Evolutionary conservation across 306 rosid species (phyloP).

Genomic region (Rosa multiflora): DNA sequence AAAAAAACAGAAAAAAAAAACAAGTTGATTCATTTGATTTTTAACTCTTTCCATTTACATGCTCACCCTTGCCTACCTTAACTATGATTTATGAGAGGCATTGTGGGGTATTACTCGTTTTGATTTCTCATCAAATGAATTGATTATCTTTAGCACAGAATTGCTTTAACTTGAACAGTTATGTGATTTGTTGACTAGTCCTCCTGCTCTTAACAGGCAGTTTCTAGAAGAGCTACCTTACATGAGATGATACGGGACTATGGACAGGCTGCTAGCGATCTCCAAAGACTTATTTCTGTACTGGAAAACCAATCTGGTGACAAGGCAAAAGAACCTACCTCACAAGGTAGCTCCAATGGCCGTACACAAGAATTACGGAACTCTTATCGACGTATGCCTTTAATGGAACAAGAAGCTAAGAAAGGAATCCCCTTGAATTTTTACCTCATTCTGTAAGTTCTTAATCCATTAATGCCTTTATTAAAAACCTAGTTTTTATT

Average conservation of each 20-base stretch:
- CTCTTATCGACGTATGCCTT: conserved; percentile 50
- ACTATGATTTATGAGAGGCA: neutral
- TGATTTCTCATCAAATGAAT: neutral
- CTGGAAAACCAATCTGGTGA: conserved; percentile 61
- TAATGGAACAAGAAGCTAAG: conserved; percentile 72
- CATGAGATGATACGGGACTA: conserved; percentile 85
- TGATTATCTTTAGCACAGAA: neutral
- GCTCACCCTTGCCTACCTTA: neutral
- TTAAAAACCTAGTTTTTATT: neutral
- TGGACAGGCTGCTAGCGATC: conserved; percentile 71
- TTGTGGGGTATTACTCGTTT: neutral
- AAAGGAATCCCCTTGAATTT: conserved; percentile 63
- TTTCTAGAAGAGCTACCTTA: conserved; percentile 87
- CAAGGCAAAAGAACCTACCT: conserved; percentile 43
- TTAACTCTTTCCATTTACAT: neutral
- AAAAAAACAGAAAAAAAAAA: neutral
- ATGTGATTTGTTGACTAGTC: conserved; percentile 21
- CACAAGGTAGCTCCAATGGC: conserved; percentile 52
- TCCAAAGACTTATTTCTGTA: conserved; percentile 53
- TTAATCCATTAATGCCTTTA: conserved; percentile 19
- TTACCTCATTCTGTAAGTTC: conserved; percentile 84
- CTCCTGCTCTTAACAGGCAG: conserved; percentile 50
- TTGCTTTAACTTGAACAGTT: neutral
- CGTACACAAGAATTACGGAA: conserved; percentile 58
- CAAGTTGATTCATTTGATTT: neutral